These are phyloP conservation scores for Trametes elegans DNA, from an alignment of 768 basidiomycete genomes.

Conservation along the genomic window DNA sequence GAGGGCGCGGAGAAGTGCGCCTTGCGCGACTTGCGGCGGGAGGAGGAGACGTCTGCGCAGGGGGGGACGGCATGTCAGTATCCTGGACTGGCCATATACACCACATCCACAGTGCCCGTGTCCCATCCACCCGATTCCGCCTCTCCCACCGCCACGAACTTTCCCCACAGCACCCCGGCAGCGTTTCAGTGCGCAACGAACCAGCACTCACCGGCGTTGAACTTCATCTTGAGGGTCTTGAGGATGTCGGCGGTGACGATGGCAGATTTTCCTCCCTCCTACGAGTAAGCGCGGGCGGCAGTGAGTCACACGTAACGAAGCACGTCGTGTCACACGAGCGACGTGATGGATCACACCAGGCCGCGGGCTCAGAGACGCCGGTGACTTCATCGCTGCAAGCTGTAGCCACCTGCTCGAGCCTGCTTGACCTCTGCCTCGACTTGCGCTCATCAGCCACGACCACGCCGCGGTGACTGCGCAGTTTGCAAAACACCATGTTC, in stretches of 20 bases:
- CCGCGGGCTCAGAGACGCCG: neutral
- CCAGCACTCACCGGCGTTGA: slow-evolving; percentile 71
- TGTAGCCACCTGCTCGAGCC: neutral
- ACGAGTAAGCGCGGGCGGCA: neutral
- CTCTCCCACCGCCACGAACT: slow-evolving; percentile 28
- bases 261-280: slow-evolving; percentile 17
- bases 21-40: slow-evolving; percentile 97
- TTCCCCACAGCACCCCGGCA: slow-evolving; percentile 22
- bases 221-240: slow-evolving; percentile 72
- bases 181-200: slow-evolving; percentile 23
- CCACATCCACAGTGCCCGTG: slow-evolving; percentile 41
- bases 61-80: slow-evolving; percentile 26
- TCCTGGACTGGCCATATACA: slow-evolving; percentile 12
- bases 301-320: slow-evolving; percentile 11
- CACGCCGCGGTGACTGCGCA: neutral
- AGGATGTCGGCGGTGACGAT: slow-evolving; percentile 46
- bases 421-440: too few relatives aligned
- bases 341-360: neutral
- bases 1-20: slow-evolving; percentile 96
- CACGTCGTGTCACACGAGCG: slow-evolving; percentile 15
- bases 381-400: neutral
- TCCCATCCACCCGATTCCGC: slow-evolving; percentile 54
- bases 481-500: neutral
- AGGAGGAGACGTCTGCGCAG: slow-evolving; percentile 76
- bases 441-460: too few relatives aligned